Evolutionary conservation across 2,329 filamentous ascomycete species (phyloP).

Genomic region (Biscogniauxia marginata): DNA sequence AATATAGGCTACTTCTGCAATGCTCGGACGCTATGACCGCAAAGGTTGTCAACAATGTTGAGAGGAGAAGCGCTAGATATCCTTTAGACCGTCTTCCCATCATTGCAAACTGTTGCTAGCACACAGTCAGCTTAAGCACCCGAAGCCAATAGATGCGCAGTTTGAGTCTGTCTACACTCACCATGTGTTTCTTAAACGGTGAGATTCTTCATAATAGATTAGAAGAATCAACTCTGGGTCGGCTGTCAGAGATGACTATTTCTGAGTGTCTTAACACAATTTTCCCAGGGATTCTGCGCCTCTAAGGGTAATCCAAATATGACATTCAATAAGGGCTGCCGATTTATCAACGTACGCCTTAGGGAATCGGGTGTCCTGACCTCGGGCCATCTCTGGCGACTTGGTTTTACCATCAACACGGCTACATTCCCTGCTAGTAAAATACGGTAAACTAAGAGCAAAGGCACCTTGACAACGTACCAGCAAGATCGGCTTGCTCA

Average conservation of each 20-base stretch:
- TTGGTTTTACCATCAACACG: slow-evolving; percentile 1
- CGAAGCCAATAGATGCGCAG: slow-evolving; percentile 8
- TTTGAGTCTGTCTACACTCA: slow-evolving; percentile 28
- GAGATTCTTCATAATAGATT: slow-evolving; percentile 28
- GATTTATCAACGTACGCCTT: slow-evolving; percentile 3
- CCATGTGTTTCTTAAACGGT: slow-evolving; percentile 32
- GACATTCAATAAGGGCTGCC: slow-evolving; percentile 7
- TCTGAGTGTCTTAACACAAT: neutral
- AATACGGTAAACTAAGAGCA: neutral
- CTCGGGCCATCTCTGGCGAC: slow-evolving; percentile 5
- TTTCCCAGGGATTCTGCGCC: slow-evolving; percentile 1
- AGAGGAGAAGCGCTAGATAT: slow-evolving; percentile 16
- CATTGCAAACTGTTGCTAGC: slow-evolving; percentile 35
- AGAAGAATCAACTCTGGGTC: neutral
- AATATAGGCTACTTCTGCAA: slow-evolving; percentile 24
- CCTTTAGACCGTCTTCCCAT: slow-evolving; percentile 31
- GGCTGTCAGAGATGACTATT: neutral
- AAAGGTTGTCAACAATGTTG: slow-evolving; percentile 26
- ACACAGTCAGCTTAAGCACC: slow-evolving; percentile 25
- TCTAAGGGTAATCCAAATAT: neutral
- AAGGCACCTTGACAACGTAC: neutral
- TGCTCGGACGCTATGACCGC: slow-evolving; percentile 27
- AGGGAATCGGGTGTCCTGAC: neutral
- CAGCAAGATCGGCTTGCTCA: slow-evolving; percentile 4
- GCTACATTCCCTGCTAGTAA: slow-evolving; percentile 1